A percentile compares a stretch with the other conserved stretches of the same genome.
These are phyloP conservation scores for Scopulariopsis brevicaulis DNA, from an alignment of 2,329 filamentous ascomycete species.

Conservation along the genomic window DNA sequence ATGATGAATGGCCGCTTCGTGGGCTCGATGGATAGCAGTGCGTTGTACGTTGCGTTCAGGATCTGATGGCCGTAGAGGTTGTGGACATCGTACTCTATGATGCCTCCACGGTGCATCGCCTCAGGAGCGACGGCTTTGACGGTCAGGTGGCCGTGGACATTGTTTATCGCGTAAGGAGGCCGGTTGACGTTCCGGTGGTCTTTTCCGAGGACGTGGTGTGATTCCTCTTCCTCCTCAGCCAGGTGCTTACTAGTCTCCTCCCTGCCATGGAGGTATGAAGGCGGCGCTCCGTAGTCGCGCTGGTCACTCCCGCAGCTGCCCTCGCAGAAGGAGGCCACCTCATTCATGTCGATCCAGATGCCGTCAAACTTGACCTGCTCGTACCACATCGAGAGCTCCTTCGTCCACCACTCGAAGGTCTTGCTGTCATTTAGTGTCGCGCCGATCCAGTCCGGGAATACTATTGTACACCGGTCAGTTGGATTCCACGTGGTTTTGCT, in stretches of 20 bases:
- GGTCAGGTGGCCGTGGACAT: slow-evolving; percentile 45
- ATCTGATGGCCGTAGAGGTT: slow-evolving; percentile 69
- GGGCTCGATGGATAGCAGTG: slow-evolving; percentile 51
- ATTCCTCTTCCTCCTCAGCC: slow-evolving; percentile 26
- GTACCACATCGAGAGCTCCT: slow-evolving; percentile 48
- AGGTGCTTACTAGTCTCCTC: slow-evolving; percentile 13
- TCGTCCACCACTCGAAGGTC: slow-evolving; percentile 58
- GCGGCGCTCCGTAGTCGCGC: slow-evolving; percentile 25
- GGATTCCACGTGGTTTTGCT: background rate
- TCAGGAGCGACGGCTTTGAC: slow-evolving; percentile 48
- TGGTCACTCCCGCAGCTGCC: slow-evolving; percentile 60
- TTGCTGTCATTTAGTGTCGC: slow-evolving; percentile 47
- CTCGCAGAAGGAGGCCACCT: slow-evolving; percentile 53
- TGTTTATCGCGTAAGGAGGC: slow-evolving; percentile 67
- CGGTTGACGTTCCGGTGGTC: slow-evolving; percentile 57
- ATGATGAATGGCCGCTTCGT: slow-evolving; percentile 74
- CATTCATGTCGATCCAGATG: slow-evolving; percentile 49
- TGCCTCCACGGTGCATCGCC: slow-evolving; percentile 62
- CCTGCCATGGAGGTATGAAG: slow-evolving; percentile 10
- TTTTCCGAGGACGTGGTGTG: slow-evolving; percentile 48
- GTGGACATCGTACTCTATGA: slow-evolving; percentile 72
- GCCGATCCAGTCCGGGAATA: slow-evolving; percentile 61
- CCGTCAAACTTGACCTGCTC: slow-evolving; percentile 36
- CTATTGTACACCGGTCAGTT: slow-evolving; percentile 19
- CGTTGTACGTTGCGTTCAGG: slow-evolving; percentile 65